These are phyloP conservation scores for Ambrosia trifida DNA, from an alignment of 129 eudicot species.

Conservation along the genomic window DNA sequence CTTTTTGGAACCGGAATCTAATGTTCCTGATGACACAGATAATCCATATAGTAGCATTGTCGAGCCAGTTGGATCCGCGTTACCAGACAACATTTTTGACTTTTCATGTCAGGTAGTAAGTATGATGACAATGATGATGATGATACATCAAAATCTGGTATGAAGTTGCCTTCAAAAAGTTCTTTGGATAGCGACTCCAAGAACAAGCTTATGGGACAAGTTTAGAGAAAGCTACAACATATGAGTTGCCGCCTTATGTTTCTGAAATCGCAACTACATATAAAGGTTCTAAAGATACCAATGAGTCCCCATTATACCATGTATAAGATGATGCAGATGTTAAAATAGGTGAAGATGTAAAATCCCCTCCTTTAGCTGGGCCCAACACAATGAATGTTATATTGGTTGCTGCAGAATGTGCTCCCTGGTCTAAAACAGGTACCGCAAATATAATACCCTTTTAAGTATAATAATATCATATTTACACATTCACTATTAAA, in stretches of 20 bases:
- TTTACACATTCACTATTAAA: not conserved
- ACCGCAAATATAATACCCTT: not conserved
- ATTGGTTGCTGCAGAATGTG: slow-evolving; percentile 93
- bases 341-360: slow-evolving; percentile 44
- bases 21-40: slow-evolving; percentile 25
- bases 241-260: slow-evolving; percentile 38
- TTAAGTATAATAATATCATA: not conserved
- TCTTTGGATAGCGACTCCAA: slow-evolving; percentile 27
- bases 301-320: slow-evolving; percentile 30
- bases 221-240: slow-evolving; percentile 19
- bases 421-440: slow-evolving; percentile 98
- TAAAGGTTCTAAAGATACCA: slow-evolving; percentile 28
- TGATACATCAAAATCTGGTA: slow-evolving; percentile 33
- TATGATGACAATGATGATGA: slow-evolving; percentile 21
- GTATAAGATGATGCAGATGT: slow-evolving; percentile 29
- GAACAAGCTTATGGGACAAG: slow-evolving; percentile 24
- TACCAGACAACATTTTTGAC: slow-evolving; percentile 1
- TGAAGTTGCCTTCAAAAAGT: slow-evolving; percentile 28
- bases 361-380: slow-evolving; percentile 88
- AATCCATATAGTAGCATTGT: slow-evolving; percentile 18
- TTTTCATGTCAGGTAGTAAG: slow-evolving; percentile 9
- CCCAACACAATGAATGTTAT: slow-evolving; percentile 79
- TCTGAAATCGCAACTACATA: slow-evolving; percentile 33
- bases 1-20: slow-evolving; percentile 33
- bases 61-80: slow-evolving; percentile 9